Evolutionary conservation across 1,284 basidiomycete genomes (phyloP).

Genomic region (Puccinia triticina): DNA sequence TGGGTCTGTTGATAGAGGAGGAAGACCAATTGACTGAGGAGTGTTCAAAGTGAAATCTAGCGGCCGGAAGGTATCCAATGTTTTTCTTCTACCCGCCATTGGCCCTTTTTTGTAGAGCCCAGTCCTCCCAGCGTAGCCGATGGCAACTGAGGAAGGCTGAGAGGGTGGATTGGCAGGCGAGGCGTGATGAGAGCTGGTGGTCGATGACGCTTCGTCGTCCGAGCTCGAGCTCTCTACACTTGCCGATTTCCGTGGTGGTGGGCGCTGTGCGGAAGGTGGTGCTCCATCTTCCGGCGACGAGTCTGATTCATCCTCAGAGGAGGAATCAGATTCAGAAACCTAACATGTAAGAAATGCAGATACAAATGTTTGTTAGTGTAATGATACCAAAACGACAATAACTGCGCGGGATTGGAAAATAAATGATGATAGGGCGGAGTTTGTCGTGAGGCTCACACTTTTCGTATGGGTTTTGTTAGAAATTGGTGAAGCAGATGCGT

Average conservation of each 20-base stretch:
- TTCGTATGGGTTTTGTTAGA: neutral
- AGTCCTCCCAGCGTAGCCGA: neutral
- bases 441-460: neutral
- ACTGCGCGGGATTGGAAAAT: neutral
- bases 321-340: constrained; percentile 4
- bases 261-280: constrained; percentile 25
- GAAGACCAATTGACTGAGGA: neutral
- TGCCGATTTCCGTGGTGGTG: neutral
- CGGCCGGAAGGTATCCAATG: constrained; percentile 22
- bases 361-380: neutral
- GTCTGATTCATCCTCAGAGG: constrained; percentile 25
- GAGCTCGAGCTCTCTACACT: constrained; percentile 13
- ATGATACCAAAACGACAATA: neutral
- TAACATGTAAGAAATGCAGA: neutral
- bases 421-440: neutral
- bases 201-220: neutral
- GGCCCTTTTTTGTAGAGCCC: neutral
- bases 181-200: neutral
- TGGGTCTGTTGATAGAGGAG: neutral
- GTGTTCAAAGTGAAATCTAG: constrained; percentile 9
- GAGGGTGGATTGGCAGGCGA: neutral
- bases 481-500: neutral
- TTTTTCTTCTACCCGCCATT: neutral
- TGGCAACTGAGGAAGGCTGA: neutral
- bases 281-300: neutral